Evolutionary conservation across 192 early-diverging fungal genomes (phyloP).

Genomic region (Geosiphon pyriformis): DNA sequence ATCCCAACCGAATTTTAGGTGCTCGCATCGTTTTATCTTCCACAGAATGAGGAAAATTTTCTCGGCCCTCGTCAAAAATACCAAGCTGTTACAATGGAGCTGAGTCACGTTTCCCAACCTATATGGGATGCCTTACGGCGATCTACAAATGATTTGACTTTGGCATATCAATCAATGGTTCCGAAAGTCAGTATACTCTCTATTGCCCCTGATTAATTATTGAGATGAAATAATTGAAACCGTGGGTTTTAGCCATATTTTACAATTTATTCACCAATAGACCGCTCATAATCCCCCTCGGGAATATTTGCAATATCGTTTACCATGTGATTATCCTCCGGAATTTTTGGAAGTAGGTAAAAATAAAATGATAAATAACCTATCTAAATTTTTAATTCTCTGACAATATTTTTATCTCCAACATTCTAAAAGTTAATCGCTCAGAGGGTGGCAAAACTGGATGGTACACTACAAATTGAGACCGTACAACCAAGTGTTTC

Average conservation of each 20-base stretch:
- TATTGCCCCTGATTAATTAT: too few species aligned
- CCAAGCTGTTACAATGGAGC: slow-evolving; percentile 17
- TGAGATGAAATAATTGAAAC: too few species aligned
- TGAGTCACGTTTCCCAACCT: slow-evolving; percentile 5
- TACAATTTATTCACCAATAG: background rate
- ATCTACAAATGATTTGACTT: slow-evolving; percentile 15
- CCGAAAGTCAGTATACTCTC: background rate
- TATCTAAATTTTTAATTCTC: background rate
- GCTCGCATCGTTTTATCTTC: slow-evolving; percentile 13
- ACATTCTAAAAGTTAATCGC: slow-evolving; percentile 6
- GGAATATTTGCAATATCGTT: slow-evolving; percentile 13
- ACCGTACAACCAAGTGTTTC: background rate
- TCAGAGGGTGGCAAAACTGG: slow-evolving; percentile 9
- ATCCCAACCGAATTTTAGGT: slow-evolving; percentile 4
- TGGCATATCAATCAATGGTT: slow-evolving; percentile 10
- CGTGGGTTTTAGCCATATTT: too few species aligned
- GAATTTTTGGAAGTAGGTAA: slow-evolving; percentile 16
- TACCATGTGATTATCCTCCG: slow-evolving; percentile 12
- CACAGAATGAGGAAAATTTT: slow-evolving; percentile 9
- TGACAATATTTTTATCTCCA: background rate
- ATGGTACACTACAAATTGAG: slow-evolving; percentile 3
- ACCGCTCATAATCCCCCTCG: background rate
- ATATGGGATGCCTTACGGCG: slow-evolving; percentile 18
- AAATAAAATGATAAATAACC: background rate
- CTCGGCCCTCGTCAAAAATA: background rate